Conservation (phyloP, 2,329 filamentous ascomycete genomes). For the Xylariaceae sp. region DNA sequence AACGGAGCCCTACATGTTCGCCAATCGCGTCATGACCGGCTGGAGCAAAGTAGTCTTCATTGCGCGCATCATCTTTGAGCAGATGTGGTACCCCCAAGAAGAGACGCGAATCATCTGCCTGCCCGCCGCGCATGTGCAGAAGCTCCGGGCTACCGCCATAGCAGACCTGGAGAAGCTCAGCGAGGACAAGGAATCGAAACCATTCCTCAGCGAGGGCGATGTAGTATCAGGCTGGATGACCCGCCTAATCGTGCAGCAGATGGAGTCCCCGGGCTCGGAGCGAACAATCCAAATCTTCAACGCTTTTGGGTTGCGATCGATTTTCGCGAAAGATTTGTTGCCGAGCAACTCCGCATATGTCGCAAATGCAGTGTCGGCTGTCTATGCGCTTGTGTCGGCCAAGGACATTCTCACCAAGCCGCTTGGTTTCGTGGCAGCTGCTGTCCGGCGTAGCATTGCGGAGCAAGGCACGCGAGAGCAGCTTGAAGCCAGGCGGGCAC, state of each 20-base stretch:
- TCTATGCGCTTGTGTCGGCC: slow-evolving; percentile 20
- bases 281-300: slow-evolving; percentile 30
- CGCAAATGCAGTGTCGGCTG: slow-evolving; percentile 17
- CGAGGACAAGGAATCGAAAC: slow-evolving; percentile 11
- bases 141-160: background rate
- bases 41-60: background rate
- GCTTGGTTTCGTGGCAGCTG: slow-evolving; percentile 5
- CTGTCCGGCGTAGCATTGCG: background rate
- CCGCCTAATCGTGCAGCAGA: slow-evolving; percentile 25
- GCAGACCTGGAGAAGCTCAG: slow-evolving; percentile 13
- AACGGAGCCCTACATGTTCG: background rate
- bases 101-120: slow-evolving; percentile 35
- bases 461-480: background rate
- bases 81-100: slow-evolving; percentile 29
- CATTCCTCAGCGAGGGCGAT: slow-evolving; percentile 46
- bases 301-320: slow-evolving; percentile 33
- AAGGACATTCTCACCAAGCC: slow-evolving; percentile 21
- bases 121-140: slow-evolving; percentile 19
- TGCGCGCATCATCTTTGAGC: background rate
- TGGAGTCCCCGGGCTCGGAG: slow-evolving; percentile 28
- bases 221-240: slow-evolving; percentile 41
- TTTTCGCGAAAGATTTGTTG: slow-evolving; percentile 28
- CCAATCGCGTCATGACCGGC: background rate
- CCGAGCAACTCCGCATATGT: slow-evolving; percentile 23
- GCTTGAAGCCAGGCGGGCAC: background rate